These are phyloP conservation scores for Trapa incisa DNA, from an alignment of 345 rosid genomes.

Conservation along the genomic window DNA sequence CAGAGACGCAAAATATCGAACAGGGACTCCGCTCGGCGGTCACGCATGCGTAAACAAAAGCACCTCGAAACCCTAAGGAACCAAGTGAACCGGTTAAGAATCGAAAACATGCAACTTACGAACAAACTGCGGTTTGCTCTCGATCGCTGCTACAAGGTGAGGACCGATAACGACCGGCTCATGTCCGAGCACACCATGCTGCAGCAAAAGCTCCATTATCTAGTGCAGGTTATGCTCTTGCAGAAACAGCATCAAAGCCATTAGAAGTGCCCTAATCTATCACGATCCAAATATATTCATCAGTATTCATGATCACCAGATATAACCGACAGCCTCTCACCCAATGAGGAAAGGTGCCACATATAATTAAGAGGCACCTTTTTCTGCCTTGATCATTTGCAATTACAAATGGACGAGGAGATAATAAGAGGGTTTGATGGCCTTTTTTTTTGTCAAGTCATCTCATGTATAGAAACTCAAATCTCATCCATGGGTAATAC, in stretches of 20 bases:
- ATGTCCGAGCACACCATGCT: conserved; percentile 41
- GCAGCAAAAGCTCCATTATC: conserved; percentile 35
- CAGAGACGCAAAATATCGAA: conserved; percentile 72
- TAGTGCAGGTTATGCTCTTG: conserved; percentile 17
- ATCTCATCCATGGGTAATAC: no score
- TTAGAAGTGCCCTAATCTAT: no score
- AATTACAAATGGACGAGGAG: neutral
- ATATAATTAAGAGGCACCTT: neutral
- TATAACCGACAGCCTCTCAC: no score
- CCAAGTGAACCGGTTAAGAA: conserved; percentile 49
- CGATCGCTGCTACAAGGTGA: conserved; percentile 27
- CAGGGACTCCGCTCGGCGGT: conserved; percentile 86
- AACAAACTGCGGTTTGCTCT: conserved; percentile 38
- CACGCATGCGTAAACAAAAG: conserved; percentile 75
- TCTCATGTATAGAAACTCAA: no score
- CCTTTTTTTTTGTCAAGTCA: neutral
- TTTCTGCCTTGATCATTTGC: neutral
- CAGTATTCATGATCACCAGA: no score
- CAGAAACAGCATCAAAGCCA: conserved; percentile 3
- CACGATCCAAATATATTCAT: no score
- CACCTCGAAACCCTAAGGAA: conserved; percentile 66
- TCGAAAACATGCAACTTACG: conserved; percentile 48
- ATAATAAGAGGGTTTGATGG: neutral
- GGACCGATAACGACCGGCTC: conserved; percentile 46
- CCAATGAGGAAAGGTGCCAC: no score